phyloP scores from a whole-genome alignment of 805 yeast species.

The Danielia oregonensis region DNA sequence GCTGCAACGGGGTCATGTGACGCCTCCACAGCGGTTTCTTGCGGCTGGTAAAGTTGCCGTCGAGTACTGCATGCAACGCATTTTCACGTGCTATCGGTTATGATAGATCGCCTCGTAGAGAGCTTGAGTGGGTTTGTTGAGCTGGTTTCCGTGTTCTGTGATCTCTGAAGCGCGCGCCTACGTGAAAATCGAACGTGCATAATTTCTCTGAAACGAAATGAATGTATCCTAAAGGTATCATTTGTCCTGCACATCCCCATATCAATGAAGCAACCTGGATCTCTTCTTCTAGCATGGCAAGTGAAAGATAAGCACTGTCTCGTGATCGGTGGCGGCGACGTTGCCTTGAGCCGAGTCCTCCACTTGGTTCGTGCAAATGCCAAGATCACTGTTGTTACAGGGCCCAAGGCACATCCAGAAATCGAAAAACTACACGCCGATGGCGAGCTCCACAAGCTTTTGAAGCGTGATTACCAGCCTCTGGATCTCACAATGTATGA shows the following conservation, averaged over 20 bases:
- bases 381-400: slow-evolving; percentile 60
- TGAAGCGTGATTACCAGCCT: slow-evolving; percentile 41
- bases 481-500: slow-evolving; percentile 52
- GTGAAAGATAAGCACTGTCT: slow-evolving; percentile 61
- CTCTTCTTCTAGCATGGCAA: slow-evolving; percentile 72
- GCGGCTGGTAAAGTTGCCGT: too few relatives aligned
- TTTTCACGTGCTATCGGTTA: too few relatives aligned
- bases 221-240: too few relatives aligned
- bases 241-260: background rate
- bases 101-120: too few relatives aligned
- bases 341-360: slow-evolving; percentile 65
- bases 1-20: too few relatives aligned
- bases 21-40: too few relatives aligned
- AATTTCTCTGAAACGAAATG: too few relatives aligned
- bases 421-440: slow-evolving; percentile 21
- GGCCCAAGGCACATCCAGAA: slow-evolving; percentile 25
- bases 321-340: slow-evolving; percentile 77
- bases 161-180: too few relatives aligned
- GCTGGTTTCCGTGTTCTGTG: too few relatives aligned
- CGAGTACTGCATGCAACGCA: too few relatives aligned
- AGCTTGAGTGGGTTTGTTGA: too few relatives aligned
- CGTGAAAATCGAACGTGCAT: too few relatives aligned
- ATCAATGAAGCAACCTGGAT: slow-evolving; percentile 30
- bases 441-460: slow-evolving; percentile 43
- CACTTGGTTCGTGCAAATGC: slow-evolving; percentile 71